These are phyloP conservation scores for Blastosporella zonata DNA, from an alignment of 1,284 basidiomycete genomes.

Conservation along the genomic window DNA sequence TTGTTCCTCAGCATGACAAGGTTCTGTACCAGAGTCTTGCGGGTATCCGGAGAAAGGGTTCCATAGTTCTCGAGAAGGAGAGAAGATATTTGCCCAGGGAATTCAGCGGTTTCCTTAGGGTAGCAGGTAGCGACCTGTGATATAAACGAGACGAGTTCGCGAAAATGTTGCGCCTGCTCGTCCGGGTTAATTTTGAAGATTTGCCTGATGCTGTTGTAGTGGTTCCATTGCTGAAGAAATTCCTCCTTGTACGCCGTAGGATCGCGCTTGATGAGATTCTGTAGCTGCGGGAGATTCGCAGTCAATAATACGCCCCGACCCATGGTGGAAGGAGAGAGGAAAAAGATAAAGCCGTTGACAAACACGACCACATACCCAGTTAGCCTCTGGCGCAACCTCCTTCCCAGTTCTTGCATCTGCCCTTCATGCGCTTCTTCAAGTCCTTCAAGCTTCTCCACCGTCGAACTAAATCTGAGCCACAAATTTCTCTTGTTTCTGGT, in stretches of 20 bases:
- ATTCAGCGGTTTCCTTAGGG: slow-evolving; percentile 80
- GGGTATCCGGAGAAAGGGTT: slow-evolving; percentile 71
- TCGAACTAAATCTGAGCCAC: slow-evolving; percentile 35
- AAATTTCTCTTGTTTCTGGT: slow-evolving; percentile 19
- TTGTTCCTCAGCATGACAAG: slow-evolving; percentile 93
- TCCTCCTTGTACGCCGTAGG: slow-evolving; percentile 92
- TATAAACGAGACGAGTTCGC: slow-evolving; percentile 85
- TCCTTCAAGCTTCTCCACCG: slow-evolving; percentile 34
- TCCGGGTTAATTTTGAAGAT: slow-evolving; percentile 79
- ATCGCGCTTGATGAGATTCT: slow-evolving; percentile 96
- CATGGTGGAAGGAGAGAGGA: slow-evolving; percentile 32
- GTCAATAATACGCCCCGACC: slow-evolving; percentile 63
- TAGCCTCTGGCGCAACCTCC: slow-evolving; percentile 6
- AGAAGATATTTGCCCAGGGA: slow-evolving; percentile 74
- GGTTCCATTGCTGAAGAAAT: slow-evolving; percentile 98
- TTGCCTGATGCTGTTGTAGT: slow-evolving; percentile 86
- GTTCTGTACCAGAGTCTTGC: slow-evolving; percentile 84
- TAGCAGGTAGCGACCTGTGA: slow-evolving; percentile 84
- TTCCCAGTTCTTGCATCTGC: slow-evolving; percentile 1
- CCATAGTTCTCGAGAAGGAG: slow-evolving; percentile 78
- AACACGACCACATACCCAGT: slow-evolving; percentile 11
- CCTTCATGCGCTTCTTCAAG: slow-evolving; percentile 32
- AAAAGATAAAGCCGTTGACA: slow-evolving; percentile 14
- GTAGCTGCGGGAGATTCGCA: slow-evolving; percentile 77
- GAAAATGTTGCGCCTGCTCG: slow-evolving; percentile 80